phyloP scores from a whole-genome alignment of 805 yeast genomes.

The Suhomyces canberraensis region DNA sequence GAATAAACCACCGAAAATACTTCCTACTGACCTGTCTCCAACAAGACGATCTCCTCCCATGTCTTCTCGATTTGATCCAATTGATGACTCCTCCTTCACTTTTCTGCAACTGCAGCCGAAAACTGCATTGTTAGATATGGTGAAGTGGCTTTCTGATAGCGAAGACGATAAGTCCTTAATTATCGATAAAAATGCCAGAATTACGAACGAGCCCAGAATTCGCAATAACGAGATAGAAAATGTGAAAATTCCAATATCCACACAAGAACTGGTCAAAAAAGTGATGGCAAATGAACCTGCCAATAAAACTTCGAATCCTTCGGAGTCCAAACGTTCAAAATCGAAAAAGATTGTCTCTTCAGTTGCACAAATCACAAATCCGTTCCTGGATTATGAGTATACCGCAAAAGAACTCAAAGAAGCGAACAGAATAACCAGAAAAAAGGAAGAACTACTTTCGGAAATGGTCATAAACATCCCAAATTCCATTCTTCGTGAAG shows the following conservation, averaged over 20 bases:
- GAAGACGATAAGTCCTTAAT: not conserved
- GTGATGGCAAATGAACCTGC: not conserved
- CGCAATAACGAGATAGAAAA: not conserved
- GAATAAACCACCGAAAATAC: too few relatives aligned
- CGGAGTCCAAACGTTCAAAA: not conserved
- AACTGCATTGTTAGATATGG: slow-evolving; percentile 14
- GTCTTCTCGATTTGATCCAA: slow-evolving; percentile 8
- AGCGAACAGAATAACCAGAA: slow-evolving; percentile 35
- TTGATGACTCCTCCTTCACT: slow-evolving; percentile 19
- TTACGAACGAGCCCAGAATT: not conserved
- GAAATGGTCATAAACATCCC: slow-evolving; percentile 51
- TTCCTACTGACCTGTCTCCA: not conserved
- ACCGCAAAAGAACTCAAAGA: slow-evolving; percentile 30
- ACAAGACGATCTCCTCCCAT: not conserved
- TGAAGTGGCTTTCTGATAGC: slow-evolving; percentile 24
- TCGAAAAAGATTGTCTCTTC: not conserved
- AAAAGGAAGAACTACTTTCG: slow-evolving; percentile 48
- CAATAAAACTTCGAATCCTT: not conserved
- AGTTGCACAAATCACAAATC: slow-evolving; percentile 2
- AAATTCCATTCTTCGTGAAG: slow-evolving; percentile 19
- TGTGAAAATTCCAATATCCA: not conserved
- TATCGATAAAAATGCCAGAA: not conserved
- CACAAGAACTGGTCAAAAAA: too few relatives aligned
- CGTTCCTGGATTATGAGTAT: slow-evolving; percentile 11
- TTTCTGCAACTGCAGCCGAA: slow-evolving; percentile 7